A percentile compares a stretch with the other conserved stretches of the same genome.
phyloP scores from a whole-genome alignment of 1,284 basidiomycete species.

The Apiotrichum laibachii region DNA sequence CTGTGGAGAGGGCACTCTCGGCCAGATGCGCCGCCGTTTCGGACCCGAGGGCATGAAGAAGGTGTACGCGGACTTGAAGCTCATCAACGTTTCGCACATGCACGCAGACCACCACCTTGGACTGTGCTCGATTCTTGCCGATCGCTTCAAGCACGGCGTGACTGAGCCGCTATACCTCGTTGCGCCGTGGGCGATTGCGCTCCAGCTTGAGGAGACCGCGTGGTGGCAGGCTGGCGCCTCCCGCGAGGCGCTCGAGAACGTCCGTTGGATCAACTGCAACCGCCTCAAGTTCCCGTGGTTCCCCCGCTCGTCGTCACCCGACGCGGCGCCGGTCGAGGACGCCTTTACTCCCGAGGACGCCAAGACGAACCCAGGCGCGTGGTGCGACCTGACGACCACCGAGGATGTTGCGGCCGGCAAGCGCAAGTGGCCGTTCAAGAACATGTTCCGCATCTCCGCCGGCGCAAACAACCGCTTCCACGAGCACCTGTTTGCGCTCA shows the following conservation, averaged over 20 bases:
- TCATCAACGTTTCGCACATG: constrained; percentile 84
- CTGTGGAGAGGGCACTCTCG: constrained; percentile 86
- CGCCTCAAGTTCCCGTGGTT: constrained; percentile 14
- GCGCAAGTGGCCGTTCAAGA: constrained; percentile 27
- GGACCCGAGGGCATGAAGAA: constrained; percentile 58
- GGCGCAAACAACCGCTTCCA: neutral
- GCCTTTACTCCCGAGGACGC: neutral
- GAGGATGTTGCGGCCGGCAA: constrained; percentile 22
- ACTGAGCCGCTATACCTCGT: constrained; percentile 62
- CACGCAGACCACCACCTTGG: constrained; percentile 94
- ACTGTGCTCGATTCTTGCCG: constrained; percentile 67
- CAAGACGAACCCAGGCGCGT: neutral
- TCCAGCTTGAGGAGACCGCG: constrained; percentile 51
- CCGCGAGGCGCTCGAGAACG: constrained; percentile 36
- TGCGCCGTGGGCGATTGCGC: constrained; percentile 49
- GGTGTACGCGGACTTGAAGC: constrained; percentile 66
- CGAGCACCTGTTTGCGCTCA: constrained; percentile 3
- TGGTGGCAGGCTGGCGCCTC: constrained; percentile 35
- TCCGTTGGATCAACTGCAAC: constrained; percentile 38
- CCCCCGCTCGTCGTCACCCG: neutral
- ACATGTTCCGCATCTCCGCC: constrained; percentile 11
- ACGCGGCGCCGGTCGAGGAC: constrained; percentile 5
- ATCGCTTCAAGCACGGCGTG: constrained; percentile 57
- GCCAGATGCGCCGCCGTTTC: constrained; percentile 77
- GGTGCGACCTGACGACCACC: neutral